These are phyloP conservation scores for Solanum virginianum DNA, from an alignment of 257 asterid species.

Conservation along the genomic window DNA sequence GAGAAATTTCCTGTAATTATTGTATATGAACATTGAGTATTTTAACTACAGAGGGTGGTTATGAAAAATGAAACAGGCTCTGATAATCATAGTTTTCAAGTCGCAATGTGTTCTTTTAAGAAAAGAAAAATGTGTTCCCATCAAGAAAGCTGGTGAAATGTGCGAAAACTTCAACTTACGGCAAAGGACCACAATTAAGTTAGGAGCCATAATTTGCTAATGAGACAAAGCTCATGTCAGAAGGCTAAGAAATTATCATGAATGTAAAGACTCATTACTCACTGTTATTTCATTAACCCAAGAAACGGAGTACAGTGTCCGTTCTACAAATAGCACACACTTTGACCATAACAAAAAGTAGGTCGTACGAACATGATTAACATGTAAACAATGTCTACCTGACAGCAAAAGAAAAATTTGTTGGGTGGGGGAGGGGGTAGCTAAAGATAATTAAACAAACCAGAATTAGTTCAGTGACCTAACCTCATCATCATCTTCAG, in stretches of 20 bases:
- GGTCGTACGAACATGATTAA: not conserved
- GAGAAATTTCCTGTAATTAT: not conserved
- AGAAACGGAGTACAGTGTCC: not conserved
- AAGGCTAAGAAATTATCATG: not conserved
- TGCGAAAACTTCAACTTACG: not conserved
- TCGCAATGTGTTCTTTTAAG: not conserved
- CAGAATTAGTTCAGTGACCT: not conserved
- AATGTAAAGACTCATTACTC: not conserved
- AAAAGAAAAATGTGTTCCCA: not conserved
- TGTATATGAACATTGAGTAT: not conserved
- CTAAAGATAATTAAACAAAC: not conserved
- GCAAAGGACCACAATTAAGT: not conserved
- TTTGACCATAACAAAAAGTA: not conserved
- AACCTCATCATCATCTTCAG: conserved; percentile 17
- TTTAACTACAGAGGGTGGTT: not conserved
- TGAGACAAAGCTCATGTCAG: not conserved
- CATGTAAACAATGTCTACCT: not conserved
- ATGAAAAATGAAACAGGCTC: not conserved
- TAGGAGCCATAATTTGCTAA: not conserved
- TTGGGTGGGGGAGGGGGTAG: not conserved
- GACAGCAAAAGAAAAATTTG: not conserved
- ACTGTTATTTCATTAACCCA: not conserved
- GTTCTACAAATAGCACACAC: not conserved
- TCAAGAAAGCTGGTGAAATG: not conserved
- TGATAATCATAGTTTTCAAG: not conserved